These are phyloP conservation scores for Uronychia binucleata DNA, from an alignment of 73 alveolate genomes.

Conservation along the genomic window DNA sequence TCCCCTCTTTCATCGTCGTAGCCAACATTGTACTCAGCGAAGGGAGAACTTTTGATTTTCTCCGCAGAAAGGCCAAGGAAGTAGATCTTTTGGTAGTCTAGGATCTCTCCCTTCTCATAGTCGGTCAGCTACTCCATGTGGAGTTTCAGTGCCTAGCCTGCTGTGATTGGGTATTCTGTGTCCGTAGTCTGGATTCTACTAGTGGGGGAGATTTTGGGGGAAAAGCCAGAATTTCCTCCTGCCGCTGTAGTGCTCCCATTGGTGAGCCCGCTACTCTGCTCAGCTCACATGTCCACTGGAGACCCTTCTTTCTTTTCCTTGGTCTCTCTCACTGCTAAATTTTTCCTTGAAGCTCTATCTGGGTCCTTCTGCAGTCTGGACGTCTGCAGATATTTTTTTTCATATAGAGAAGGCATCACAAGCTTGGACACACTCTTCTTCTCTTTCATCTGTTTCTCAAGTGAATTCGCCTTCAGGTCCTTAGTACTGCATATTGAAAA, in stretches of 20 bases:
- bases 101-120: constrained; percentile 78
- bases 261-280: not conserved
- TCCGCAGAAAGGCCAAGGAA: constrained; percentile 46
- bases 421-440: not conserved
- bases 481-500: not conserved
- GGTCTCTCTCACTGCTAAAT: not conserved
- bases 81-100: constrained; percentile 74
- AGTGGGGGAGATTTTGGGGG: not conserved
- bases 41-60: constrained; percentile 34
- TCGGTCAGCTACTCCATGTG: constrained; percentile 70
- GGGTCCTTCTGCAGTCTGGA: not conserved
- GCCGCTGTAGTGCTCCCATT: not conserved
- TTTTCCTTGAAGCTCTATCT: not conserved
- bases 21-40: constrained; percentile 47
- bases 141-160: constrained; percentile 75
- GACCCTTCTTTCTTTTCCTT: not conserved
- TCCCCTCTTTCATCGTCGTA: constrained; percentile 61
- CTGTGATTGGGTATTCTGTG: constrained; percentile 37
- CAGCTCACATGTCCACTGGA: not conserved
- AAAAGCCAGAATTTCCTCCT: not conserved
- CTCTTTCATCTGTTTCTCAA: not conserved
- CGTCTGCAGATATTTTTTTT: not conserved
- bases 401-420: not conserved
- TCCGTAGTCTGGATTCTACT: not conserved
- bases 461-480: not conserved